Base-by-base conservation (phyloP, 2,329 filamentous ascomycete genomes). In the Metarhizium brunneum region DNA sequence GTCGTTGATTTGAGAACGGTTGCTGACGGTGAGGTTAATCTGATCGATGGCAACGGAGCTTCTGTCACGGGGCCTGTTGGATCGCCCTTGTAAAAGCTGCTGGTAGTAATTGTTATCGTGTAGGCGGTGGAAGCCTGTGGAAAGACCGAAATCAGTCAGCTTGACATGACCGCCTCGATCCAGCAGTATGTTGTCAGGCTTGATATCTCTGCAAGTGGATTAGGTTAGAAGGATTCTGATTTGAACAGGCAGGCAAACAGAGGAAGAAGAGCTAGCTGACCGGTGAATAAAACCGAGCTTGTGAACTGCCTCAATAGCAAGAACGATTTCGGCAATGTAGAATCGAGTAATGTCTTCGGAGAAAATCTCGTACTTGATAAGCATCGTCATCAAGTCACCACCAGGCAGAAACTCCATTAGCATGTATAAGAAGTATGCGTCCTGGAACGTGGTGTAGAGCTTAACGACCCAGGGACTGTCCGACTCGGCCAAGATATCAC, bases 321-420 rank as follows among this genome's bases (percentile, higher is more conserved):
- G 81, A 29, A 96, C 90, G 65, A 97, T 92, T 72, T 99, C 92
- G 29, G 94, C 94, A 83, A 99, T 99, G 74, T 99, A 99, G 74
- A 99, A 99, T 18, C 94, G 85, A 35, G 94, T 99, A 63, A 99
- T 97, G 63, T 99, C 94, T 71, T 97, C 92, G 0, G 91, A 95
- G 72, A 99, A 99, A 70, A 99, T 96, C 71, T 99, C 94, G 68
- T 99, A 99, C 80, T 97, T 99, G 77, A 99, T 99, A 63, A 99
- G 80, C 94, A 99, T 99, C 3, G 94, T 99, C 94, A 99, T 99
- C 70, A 99, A 73, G 76, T 99, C 94, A 71, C 94, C 94, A 71
- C 94, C 94, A 7, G 94, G 94, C 71, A 99, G 81, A 74, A 97
- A 99, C 74, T 99, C 94, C 94, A 99, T 99, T 59, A 99, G 80